Conservation (phyloP, 768 basidiomycete genomes). For the Tulasnella sp. region DNA sequence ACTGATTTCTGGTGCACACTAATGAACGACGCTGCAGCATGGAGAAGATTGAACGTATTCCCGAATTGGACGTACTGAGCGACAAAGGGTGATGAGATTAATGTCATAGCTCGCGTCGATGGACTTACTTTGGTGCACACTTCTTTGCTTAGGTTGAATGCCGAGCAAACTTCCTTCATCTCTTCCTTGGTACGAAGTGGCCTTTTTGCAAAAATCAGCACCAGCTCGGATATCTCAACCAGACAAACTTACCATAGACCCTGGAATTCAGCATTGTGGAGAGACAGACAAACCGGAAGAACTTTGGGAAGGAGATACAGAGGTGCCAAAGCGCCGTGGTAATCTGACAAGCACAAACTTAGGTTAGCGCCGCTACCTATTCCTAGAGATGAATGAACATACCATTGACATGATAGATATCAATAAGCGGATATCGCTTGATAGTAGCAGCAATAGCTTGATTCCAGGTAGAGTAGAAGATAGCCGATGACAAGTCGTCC, state of each 20-base stretch:
- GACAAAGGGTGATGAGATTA: not conserved
- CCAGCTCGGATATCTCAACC: no score
- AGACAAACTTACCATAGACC: no score
- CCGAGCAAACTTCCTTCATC: constrained; percentile 96
- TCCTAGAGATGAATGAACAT: no score
- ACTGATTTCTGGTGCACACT: constrained; percentile 84
- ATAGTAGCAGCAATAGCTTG: constrained; percentile 90
- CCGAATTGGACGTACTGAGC: constrained; percentile 79
- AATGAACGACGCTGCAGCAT: constrained; percentile 87
- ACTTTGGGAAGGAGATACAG: constrained; percentile 88
- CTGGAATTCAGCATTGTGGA: constrained; percentile 97
- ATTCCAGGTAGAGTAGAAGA: constrained; percentile 98
- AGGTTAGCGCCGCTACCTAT: not conserved
- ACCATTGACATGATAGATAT: constrained; percentile 82
- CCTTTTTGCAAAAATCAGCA: no score
- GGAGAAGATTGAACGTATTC: constrained; percentile 91
- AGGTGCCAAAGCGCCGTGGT: constrained; percentile 83
- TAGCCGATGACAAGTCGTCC: constrained; percentile 92
- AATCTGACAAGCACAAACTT: constrained; percentile 35
- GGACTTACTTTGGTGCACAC: constrained; percentile 68
- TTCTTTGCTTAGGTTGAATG: constrained; percentile 94
- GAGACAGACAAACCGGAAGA: constrained; percentile 75
- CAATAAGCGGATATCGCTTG: constrained; percentile 71
- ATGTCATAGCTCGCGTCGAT: not conserved
- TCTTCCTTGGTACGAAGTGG: constrained; percentile 92